These are phyloP conservation scores for Scedosporium boydii DNA, from an alignment of 2,329 filamentous ascomycete genomes.

Conservation along the genomic window DNA sequence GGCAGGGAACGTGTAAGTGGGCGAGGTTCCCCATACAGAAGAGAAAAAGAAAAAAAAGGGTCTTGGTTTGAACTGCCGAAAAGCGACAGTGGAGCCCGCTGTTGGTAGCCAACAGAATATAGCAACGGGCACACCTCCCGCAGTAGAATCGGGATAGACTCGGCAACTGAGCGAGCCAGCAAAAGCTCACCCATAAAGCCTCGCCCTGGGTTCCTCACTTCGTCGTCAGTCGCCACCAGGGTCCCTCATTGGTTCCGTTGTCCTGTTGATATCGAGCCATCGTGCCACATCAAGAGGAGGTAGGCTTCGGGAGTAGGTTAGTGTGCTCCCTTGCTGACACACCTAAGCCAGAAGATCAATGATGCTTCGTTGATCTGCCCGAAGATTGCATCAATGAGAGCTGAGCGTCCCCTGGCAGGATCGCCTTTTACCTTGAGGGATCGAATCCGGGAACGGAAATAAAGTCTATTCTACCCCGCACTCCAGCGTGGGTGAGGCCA, in stretches of 20 bases:
- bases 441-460: neutral
- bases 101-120: neutral
- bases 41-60: neutral
- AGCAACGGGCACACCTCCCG: neutral
- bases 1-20: neutral
- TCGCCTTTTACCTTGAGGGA: neutral
- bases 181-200: neutral
- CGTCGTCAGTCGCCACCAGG: neutral
- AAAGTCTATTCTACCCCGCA: neutral
- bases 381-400: too few species aligned
- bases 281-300: neutral
- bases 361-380: too few species aligned
- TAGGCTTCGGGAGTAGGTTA: neutral
- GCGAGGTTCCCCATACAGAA: neutral
- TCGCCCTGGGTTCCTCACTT: neutral
- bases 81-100: neutral
- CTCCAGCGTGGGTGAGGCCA: neutral
- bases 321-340: neutral
- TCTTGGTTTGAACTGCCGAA: neutral
- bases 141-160: neutral
- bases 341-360: too few species aligned
- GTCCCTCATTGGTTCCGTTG: neutral
- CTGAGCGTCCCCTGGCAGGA: too few species aligned
- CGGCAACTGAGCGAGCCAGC: neutral
- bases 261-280: neutral